Percentiles rank a stretch among this genome's conserved stretches.
Evolutionary conservation across 192 early-diverging fungal genomes (phyloP).

Genomic region (Umbelopsis sp.): DNA sequence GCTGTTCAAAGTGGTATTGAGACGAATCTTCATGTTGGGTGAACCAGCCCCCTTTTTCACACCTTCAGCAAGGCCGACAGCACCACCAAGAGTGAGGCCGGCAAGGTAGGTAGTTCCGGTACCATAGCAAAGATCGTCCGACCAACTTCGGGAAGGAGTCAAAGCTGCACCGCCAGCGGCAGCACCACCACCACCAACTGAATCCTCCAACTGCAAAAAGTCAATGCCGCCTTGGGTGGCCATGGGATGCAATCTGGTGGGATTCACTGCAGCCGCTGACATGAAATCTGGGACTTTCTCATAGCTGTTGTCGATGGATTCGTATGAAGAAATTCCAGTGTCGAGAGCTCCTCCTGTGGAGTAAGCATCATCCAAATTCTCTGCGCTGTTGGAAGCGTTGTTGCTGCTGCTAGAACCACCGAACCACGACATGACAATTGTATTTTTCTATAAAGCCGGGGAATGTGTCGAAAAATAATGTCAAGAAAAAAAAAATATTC

Average conservation of each 20-base stretch:
- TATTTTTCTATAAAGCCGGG: not conserved
- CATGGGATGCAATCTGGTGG: conserved; percentile 50
- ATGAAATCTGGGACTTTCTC: conserved; percentile 57
- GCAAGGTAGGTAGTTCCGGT: conserved; percentile 79
- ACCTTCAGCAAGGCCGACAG: conserved; percentile 78
- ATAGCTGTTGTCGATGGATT: conserved; percentile 41
- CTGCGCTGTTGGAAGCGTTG: conserved; percentile 10
- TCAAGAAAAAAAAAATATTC: conserved; percentile 15
- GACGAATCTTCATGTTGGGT: conserved; percentile 75
- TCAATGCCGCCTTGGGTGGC: conserved; percentile 61
- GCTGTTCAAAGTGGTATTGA: conserved; percentile 82
- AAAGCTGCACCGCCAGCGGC: conserved; percentile 39
- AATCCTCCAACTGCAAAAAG: conserved; percentile 55
- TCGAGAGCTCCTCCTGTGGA: conserved; percentile 13
- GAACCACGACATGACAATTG: conserved; percentile 15
- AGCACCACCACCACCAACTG: conserved; percentile 36
- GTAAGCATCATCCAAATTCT: conserved; percentile 7
- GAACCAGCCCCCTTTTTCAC: conserved; percentile 53
- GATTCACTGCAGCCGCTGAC: conserved; percentile 45
- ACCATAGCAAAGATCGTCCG: conserved; percentile 85
- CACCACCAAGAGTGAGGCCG: conserved; percentile 73
- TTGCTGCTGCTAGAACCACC: conserved; percentile 20
- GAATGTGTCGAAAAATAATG: not conserved
- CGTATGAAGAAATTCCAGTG: conserved; percentile 24
- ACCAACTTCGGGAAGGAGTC: conserved; percentile 76